Evolutionary conservation across 257 asterid genomes (phyloP), one percentile per base, ranked within the genome.

Genomic region (Solanum chaucha): DNA sequence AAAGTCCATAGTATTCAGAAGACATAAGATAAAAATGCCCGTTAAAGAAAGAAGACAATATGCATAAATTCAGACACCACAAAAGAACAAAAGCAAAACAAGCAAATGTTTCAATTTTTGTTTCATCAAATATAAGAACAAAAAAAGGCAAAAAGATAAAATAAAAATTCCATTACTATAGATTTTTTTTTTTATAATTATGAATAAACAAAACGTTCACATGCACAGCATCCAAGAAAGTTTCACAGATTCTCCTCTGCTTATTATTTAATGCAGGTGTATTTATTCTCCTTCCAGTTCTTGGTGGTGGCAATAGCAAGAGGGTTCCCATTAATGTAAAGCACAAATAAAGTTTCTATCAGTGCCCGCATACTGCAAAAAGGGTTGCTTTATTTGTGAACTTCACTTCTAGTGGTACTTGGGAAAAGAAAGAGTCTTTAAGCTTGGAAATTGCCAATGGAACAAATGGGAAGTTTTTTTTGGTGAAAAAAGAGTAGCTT

Each of bases 151-250:
- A 48, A 46, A 80, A 46, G 67, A 46, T 44, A 15, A 46, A 81
- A 51, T 8, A 46, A 5, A 81, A 81, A 17, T 28, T 51, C 19
- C 10, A 81, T 30, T 48, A 38, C 35, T 40, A 19, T n/a, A 35
- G 4, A n/a, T 85, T 48, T 80, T 61, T 91, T 3, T 20, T n/a
- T 20, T 22, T 10, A 64, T 88, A 59, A 73, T 78, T n/a, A 44
- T 65, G 22, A 36, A 88, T 87, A 90, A 91, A 89, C 86, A 87
- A 94, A 93, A 89, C 91, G 92, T 91, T 90, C 91, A 77, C 67
- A 75, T 91, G 94, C 98, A 90, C 98, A 86, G 51, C 86, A 22
- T 90, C 95, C 98, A 83, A 95, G 80, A 93, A 91, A 90, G 92
- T 86, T 58, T 85, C 87, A 85, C 92, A 74, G 92, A 84, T 88